Evolutionary conservation across 169 alveolate genomes (phyloP).

Genomic region (Cryptosporidium felis): DNA sequence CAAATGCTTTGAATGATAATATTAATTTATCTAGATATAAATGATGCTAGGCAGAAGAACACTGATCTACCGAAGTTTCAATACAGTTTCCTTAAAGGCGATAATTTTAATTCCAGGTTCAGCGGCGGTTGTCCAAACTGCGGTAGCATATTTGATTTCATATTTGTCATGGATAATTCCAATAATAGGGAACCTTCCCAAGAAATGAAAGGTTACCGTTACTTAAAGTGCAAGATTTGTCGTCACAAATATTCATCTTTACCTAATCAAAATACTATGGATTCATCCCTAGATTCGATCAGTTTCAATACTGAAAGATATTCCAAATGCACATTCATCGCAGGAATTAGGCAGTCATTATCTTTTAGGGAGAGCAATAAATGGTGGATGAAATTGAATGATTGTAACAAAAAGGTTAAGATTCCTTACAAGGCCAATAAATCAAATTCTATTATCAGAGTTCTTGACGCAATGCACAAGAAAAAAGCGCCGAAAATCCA

Average conservation of each 20-base stretch:
- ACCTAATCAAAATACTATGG: not conserved
- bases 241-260: not conserved
- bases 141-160: constrained; percentile 22
- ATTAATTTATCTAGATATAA: not conserved
- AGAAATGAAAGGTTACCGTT: not conserved
- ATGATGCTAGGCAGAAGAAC: not conserved
- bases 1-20: not conserved
- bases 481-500: constrained; percentile 72
- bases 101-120: constrained; percentile 16
- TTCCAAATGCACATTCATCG: not conserved
- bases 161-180: not conserved
- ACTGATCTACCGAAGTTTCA: constrained; percentile 40
- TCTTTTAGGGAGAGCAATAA: not conserved
- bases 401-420: not conserved
- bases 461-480: constrained; percentile 73
- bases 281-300: not conserved
- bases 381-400: constrained; percentile 34
- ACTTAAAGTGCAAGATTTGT: constrained; percentile 38
- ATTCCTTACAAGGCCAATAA: too few relatives aligned
- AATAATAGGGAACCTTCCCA: not conserved
- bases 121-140: constrained; percentile 57
- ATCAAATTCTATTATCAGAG: constrained; percentile 36
- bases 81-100: constrained; percentile 6
- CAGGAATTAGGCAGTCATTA: constrained; percentile 37
- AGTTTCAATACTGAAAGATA: not conserved